A percentile compares a stretch with the other conserved stretches of the same genome.
Conservation (phyloP, 768 basidiomycete species). For the Daedalea quercina region DNA sequence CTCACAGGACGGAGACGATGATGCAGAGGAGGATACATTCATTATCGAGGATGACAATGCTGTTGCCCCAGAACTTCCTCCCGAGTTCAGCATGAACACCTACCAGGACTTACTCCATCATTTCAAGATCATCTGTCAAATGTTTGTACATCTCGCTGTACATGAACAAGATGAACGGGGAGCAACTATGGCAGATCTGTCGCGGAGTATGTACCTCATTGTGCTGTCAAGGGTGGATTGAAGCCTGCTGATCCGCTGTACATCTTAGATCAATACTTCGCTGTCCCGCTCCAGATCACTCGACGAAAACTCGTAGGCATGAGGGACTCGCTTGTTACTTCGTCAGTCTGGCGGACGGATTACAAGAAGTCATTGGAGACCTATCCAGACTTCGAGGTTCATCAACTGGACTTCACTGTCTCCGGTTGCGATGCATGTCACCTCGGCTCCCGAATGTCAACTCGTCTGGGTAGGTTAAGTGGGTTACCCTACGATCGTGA, state of each 20-base stretch:
- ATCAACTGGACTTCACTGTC: conserved; percentile 45
- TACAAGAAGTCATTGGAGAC: conserved; percentile 61
- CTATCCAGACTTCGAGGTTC: conserved; percentile 58
- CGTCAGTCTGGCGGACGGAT: conserved; percentile 74
- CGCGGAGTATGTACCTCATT: conserved; percentile 36
- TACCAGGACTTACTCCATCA: conserved; percentile 73
- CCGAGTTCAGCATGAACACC: conserved; percentile 73
- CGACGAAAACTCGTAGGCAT: conserved; percentile 66
- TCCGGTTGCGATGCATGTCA: conserved; percentile 81
- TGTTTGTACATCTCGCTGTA: conserved; percentile 79
- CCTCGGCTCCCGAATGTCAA: conserved; percentile 64
- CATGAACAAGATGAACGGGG: conserved; percentile 43
- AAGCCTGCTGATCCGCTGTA: background rate
- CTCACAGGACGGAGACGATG: conserved; percentile 14
- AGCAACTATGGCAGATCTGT: conserved; percentile 43
- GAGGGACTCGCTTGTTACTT: conserved; percentile 70
- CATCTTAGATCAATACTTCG: conserved; percentile 61
- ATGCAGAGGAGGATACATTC: conserved; percentile 37
- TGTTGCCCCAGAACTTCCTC: conserved; percentile 46
- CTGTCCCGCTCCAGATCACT: conserved; percentile 57
- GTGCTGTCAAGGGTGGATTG: background rate
- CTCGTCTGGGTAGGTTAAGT: conserved; percentile 49
- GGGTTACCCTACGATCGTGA: conserved; percentile 66
- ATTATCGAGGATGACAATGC: conserved; percentile 55
- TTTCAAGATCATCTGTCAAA: conserved; percentile 84